Conservation (phyloP, 2,329 filamentous ascomycete genomes). For the Aspergillus nomiae region DNA sequence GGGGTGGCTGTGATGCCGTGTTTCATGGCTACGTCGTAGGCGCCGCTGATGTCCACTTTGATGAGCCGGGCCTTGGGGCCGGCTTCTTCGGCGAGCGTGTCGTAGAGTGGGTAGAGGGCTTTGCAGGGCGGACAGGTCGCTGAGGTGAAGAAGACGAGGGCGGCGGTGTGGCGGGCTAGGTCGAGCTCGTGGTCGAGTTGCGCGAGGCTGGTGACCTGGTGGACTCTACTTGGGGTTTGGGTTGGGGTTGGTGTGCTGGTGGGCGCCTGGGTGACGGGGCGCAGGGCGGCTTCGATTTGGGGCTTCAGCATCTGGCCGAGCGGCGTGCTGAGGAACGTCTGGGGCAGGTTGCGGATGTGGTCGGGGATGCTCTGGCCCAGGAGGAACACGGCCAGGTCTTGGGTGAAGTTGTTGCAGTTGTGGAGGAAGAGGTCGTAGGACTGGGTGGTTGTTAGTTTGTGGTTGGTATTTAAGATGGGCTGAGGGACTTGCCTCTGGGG, state of each 20-base stretch:
- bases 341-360: constrained; percentile 81
- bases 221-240: constrained; percentile 53
- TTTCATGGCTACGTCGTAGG: constrained; percentile 63
- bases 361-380: constrained; percentile 85
- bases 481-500: constrained; percentile 61
- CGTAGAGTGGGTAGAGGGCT: constrained; percentile 76
- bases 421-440: constrained; percentile 87
- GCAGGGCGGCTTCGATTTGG: constrained; percentile 67
- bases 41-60: constrained; percentile 76
- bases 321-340: constrained; percentile 80
- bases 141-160: constrained; percentile 90
- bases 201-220: constrained; percentile 59
- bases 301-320: constrained; percentile 87
- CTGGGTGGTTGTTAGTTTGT: constrained; percentile 42
- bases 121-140: constrained; percentile 85
- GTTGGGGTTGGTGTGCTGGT: constrained; percentile 19
- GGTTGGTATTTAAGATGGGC: neutral
- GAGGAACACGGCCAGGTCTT: constrained; percentile 87
- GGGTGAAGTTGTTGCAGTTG: constrained; percentile 98
- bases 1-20: constrained; percentile 77
- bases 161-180: constrained; percentile 66
- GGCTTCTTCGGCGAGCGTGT: constrained; percentile 74
- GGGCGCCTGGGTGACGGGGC: constrained; percentile 63
- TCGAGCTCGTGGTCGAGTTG: constrained; percentile 64
- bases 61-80: constrained; percentile 70